Conservation (phyloP, 2,329 filamentous ascomycete species). For the Aureobasidium sp. region DNA sequence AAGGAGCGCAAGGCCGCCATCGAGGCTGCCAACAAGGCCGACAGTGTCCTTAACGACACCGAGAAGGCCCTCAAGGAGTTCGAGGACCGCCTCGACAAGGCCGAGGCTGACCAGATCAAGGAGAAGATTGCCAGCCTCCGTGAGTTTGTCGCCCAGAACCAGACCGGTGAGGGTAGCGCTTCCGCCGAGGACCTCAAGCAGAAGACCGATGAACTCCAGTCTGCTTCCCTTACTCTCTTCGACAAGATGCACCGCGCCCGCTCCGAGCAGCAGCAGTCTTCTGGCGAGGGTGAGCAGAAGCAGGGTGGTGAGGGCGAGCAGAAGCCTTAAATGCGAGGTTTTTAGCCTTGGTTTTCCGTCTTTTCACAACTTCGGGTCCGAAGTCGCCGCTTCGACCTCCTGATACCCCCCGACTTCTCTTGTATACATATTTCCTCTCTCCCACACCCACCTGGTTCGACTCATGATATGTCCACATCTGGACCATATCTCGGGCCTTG, state of each 20-base stretch:
- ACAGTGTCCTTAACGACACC: constrained; percentile 93
- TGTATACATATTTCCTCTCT: constrained; percentile 16
- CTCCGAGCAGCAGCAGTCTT: constrained; percentile 42
- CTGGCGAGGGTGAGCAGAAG: constrained; percentile 36
- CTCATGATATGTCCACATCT: background rate
- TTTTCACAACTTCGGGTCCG: background rate
- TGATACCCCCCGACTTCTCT: constrained; percentile 14
- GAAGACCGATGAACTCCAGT: constrained; percentile 97
- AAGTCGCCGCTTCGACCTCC: background rate
- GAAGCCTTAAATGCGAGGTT: constrained; percentile 27
- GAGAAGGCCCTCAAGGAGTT: constrained; percentile 99
- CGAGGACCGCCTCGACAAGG: constrained; percentile 97
- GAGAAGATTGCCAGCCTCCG: constrained; percentile 91
- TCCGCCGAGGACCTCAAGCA: constrained; percentile 93
- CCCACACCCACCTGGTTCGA: background rate
- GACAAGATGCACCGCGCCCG: constrained; percentile 99
- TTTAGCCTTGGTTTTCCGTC: background rate
- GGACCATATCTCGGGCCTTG: background rate
- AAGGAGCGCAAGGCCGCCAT: constrained; percentile 96
- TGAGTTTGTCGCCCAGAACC: constrained; percentile 81
- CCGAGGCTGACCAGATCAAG: constrained; percentile 83
- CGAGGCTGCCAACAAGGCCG: constrained; percentile 93
- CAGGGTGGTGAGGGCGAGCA: constrained; percentile 32
- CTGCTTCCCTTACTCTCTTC: constrained; percentile 90
- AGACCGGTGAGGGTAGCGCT: constrained; percentile 78